Conservation (phyloP, 176 grass and related monocot genomes). For the Oryza longistaminata region DNA sequence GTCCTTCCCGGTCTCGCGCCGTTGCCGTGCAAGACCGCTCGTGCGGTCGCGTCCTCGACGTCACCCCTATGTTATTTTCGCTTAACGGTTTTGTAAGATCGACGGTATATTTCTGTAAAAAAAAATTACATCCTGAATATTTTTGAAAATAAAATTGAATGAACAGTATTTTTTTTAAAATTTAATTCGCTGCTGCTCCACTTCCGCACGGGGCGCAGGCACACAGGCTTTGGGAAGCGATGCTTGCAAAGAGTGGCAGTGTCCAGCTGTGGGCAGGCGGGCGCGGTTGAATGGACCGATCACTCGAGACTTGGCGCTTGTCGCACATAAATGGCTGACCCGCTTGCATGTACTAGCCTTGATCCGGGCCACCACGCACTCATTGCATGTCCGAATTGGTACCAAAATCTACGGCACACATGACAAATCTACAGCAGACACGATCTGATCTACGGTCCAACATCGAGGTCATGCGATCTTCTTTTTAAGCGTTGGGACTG, state of each 20-base stretch:
- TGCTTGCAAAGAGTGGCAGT: conserved; percentile 15
- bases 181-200: neutral
- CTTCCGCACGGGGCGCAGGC: neutral
- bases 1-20: no score
- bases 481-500: neutral
- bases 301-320: neutral
- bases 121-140: no score
- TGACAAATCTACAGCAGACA: neutral
- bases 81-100: no score
- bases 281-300: neutral
- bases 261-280: neutral
- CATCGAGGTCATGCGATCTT: neutral
- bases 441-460: neutral
- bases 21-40: no score
- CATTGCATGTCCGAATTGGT: neutral
- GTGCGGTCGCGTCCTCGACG: no score
- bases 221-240: neutral
- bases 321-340: neutral
- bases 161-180: no score
- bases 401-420: neutral
- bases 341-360: neutral
- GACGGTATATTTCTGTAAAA: no score
- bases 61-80: no score
- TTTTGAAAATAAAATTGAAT: no score
- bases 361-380: neutral